Base-by-base conservation (phyloP, 1,139 yeast genomes). In the Ogataea hybrid region DNA sequence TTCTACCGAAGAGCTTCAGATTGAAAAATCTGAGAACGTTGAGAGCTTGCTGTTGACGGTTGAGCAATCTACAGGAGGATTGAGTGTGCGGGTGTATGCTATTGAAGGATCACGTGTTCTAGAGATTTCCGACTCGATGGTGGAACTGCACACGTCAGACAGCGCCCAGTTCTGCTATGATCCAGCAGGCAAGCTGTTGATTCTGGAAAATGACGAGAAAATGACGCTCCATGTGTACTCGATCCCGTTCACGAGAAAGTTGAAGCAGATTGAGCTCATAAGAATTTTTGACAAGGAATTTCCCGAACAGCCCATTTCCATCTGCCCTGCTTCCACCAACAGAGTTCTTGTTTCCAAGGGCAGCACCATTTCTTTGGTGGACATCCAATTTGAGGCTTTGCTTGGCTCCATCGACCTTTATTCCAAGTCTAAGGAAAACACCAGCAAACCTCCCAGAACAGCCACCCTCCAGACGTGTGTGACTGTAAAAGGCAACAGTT, bases 321-420 rank as follows among this genome's bases (percentile, higher is more conserved):
- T 59, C 5, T 32, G 52, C 39, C 46, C 72, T 10, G 72, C 74
- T 4, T 67, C 77, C 32, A 62, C 70, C 9, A 77, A 74, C 51
- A 64, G 83, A 53, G 48, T 76, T 12, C 56, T 76, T 11, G 48
- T 77, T 10, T 63, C 77, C 0, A 61, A 62, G 40, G 66, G 66
- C 15, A 62, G 67, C 41, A 63, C 65, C 39, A 57, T 76, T 32
- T 66, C 67, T 35, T 59, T 77, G 36, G 50, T 77, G 39, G 79
- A 75, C 53, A 61, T 68, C 50, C 68, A 69, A 47, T 74, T 59
- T 49, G 68, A 66, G 27, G 69, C 79, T 37, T 52, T 73, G 33
- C 62, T 77, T 47, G 71, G 70, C 25, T 62, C 68, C 5, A 65
- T 65, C 36, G 63, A 59, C 42, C 39, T 60, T n/a, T 57, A 58